Evolutionary conservation across 2,329 filamentous ascomycete species (phyloP), one percentile per base, ranked within the genome.

Genomic region (Stachybotrys chartarum): DNA sequence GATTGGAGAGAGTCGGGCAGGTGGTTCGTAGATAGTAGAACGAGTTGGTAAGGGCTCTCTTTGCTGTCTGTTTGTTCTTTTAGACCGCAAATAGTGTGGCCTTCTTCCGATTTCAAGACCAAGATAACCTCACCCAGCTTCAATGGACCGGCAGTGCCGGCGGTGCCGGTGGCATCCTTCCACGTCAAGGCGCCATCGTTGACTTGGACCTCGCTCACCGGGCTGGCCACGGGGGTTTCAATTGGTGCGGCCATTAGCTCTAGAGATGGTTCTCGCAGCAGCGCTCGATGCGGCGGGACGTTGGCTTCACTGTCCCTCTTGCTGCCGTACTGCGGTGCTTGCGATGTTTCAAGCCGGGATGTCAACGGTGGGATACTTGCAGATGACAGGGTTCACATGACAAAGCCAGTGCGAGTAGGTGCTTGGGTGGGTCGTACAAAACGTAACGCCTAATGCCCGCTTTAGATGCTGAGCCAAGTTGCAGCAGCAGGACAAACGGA

Each of bases 1-100:
- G 62, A 62, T 16, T 69, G 62, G 6, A 76, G 63, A 3, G 77
- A 63, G 16, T 70, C 63, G 0, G 75, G 72, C 2, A 79, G 61
- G 7, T 67, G 58, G 16, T 68, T 56, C 6, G 67, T 57, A 6
- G 63, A 59, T 49, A 71, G 63, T 46, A 70, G 57, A 7, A 66
- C 51, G 18, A 73, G 61, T 6, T 56, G 58, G 52, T 65, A 72
- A 1, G 66, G 68, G 1, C 58, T 54, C 18, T 61, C 50, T 52
- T 57, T 39, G 56, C 64, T 59, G 24, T 65, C 65, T 5, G 61
- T 48, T 7, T 67, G 61, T 58, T 78, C 72, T 3, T 63, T 57
- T 7, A 82, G 66, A 30, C 68, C 68, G 59, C 72, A 68, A 6
- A 80, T 63, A 24, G 73, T 55, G 55, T 59, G 64, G 8, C 55